Evolutionary conservation across 2,329 filamentous ascomycete species (phyloP).

Genomic region (Periglandula ipomoeae): DNA sequence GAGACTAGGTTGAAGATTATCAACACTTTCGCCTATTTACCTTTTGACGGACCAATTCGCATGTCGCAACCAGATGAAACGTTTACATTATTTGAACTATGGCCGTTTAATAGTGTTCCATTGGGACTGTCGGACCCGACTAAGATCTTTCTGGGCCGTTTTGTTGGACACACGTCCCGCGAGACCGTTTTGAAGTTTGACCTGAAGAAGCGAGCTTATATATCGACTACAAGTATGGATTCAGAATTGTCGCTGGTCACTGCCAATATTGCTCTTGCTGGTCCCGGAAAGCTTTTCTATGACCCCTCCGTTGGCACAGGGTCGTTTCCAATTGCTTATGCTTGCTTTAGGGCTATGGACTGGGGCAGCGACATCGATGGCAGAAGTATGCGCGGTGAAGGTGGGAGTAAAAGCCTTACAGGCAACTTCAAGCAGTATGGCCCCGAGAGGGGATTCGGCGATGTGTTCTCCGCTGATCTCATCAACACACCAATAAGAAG

Average conservation of each 20-base stretch:
- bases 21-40: constrained; percentile 70
- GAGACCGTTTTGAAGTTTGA: constrained; percentile 66
- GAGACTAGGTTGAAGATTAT: constrained; percentile 64
- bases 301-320: constrained; percentile 96
- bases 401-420: constrained; percentile 37
- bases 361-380: constrained; percentile 93
- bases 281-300: constrained; percentile 77
- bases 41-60: constrained; percentile 66
- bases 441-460: constrained; percentile 56
- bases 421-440: constrained; percentile 83
- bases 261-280: constrained; percentile 80
- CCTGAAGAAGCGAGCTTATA: constrained; percentile 87
- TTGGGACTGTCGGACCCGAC: constrained; percentile 44
- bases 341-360: constrained; percentile 76
- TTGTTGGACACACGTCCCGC: constrained; percentile 57
- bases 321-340: constrained; percentile 81
- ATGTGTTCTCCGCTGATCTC: constrained; percentile 76
- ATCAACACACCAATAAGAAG: constrained; percentile 72
- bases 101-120: constrained; percentile 45
- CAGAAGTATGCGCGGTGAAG: constrained; percentile 70
- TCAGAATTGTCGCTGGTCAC: constrained; percentile 85
- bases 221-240: constrained; percentile 96
- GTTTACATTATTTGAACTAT: constrained; percentile 80
- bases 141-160: constrained; percentile 60
- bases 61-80: constrained; percentile 66